Conservation (phyloP, 108 stramenopile genomes). For the Nitzschia putrida region DNA sequence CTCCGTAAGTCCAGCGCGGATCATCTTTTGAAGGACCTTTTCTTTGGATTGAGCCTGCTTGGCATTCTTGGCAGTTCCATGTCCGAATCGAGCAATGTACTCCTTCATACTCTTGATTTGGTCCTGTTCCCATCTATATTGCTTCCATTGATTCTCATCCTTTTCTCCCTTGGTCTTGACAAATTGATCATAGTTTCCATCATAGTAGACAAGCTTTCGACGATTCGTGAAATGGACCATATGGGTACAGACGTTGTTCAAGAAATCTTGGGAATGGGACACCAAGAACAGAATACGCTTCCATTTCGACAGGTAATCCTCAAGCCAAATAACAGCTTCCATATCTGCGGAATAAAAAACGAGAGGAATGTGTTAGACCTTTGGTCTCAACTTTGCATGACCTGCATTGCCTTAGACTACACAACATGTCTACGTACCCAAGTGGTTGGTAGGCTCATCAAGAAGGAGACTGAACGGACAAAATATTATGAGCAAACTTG, state of each 20-base stretch:
- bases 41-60: slow-evolving; percentile 95
- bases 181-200: slow-evolving; percentile 97
- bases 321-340: slow-evolving; percentile 97
- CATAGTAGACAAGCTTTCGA: slow-evolving; percentile 86
- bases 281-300: slow-evolving; percentile 79
- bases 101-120: slow-evolving; percentile 97
- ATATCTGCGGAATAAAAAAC: slow-evolving; percentile 65
- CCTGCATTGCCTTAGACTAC: not conserved
- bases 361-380: no score
- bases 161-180: slow-evolving; percentile 91
- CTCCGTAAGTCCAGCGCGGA: slow-evolving; percentile 90
- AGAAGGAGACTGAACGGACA: slow-evolving; percentile 66
- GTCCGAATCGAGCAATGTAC: slow-evolving; percentile 97
- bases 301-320: slow-evolving; percentile 93
- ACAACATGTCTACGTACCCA: slow-evolving; percentile 42
- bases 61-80: slow-evolving; percentile 96
- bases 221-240: slow-evolving; percentile 91
- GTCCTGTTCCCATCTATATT: slow-evolving; percentile 98
- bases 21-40: slow-evolving; percentile 93
- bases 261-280: slow-evolving; percentile 90
- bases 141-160: slow-evolving; percentile 94
- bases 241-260: slow-evolving; percentile 96
- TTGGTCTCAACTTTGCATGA: no score
- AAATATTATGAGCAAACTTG: slow-evolving; percentile 13
- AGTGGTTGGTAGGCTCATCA: slow-evolving; percentile 95